These are phyloP conservation scores for Galerina marginata DNA, from an alignment of 768 basidiomycete species.

Conservation along the genomic window DNA sequence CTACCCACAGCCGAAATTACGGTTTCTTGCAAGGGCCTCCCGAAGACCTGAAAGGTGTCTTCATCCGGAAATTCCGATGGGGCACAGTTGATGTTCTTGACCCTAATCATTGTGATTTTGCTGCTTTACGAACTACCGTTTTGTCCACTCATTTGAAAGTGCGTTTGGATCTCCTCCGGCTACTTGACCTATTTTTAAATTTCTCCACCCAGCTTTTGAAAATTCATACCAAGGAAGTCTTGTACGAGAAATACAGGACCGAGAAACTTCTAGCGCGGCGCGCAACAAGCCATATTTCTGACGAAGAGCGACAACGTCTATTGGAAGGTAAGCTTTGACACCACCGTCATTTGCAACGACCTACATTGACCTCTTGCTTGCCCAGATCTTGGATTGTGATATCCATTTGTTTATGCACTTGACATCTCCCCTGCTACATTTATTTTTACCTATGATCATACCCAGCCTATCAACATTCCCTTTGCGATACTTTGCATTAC, in stretches of 20 bases:
- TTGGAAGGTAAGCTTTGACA: conserved; percentile 61
- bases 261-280: conserved; percentile 89
- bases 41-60: conserved; percentile 74
- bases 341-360: background rate
- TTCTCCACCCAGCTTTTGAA: conserved; percentile 66
- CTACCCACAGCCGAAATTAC: conserved; percentile 41
- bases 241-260: conserved; percentile 93
- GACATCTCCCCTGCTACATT: conserved; percentile 16
- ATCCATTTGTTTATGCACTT: conserved; percentile 5
- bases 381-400: conserved; percentile 34
- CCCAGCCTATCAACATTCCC: conserved; percentile 14
- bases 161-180: conserved; percentile 22
- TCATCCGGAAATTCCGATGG: conserved; percentile 84
- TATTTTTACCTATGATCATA: conserved; percentile 27
- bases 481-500: conserved; percentile 19
- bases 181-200: conserved; percentile 5
- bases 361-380: background rate
- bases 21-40: conserved; percentile 61
- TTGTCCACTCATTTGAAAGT: conserved; percentile 89
- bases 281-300: conserved; percentile 78
- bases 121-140: conserved; percentile 81
- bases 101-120: conserved; percentile 88
- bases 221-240: conserved; percentile 81
- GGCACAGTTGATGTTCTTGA: conserved; percentile 87
- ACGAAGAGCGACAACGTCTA: conserved; percentile 73